A percentile compares a stretch with the other conserved stretches of the same genome.
phyloP scores from a whole-genome alignment of 257 asterid genomes.

The Solanum lycopersicoides region DNA sequence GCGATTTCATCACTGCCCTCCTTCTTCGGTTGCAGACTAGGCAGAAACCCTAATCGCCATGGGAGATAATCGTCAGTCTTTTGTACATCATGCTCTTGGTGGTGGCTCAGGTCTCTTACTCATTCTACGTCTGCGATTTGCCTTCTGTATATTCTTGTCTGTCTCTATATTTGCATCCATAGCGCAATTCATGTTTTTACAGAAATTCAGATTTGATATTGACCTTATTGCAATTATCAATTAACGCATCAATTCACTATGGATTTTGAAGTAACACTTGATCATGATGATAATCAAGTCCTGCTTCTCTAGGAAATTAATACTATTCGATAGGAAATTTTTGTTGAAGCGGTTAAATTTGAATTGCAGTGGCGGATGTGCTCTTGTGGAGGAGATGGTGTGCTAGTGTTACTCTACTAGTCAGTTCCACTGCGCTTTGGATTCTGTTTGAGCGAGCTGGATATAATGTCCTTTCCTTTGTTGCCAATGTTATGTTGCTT shows the following conservation, averaged over 20 bases:
- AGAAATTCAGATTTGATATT: neutral
- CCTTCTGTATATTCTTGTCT: neutral
- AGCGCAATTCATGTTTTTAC: neutral
- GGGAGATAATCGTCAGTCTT: slow-evolving; percentile 37
- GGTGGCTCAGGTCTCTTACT: slow-evolving; percentile 52
- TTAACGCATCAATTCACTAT: neutral
- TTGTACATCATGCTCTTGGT: slow-evolving; percentile 58
- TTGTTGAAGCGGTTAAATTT: neutral
- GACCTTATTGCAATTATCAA: neutral
- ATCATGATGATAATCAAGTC: neutral
- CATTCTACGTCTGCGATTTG: neutral
- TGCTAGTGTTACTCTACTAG: slow-evolving; percentile 37
- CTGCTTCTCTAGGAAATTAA: neutral
- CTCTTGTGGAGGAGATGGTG: slow-evolving; percentile 69
- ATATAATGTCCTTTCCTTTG: slow-evolving; percentile 63
- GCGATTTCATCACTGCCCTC: neutral
- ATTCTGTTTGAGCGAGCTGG: slow-evolving; percentile 79
- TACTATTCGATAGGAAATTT: neutral
- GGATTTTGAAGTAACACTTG: neutral
- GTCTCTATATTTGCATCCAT: neutral
- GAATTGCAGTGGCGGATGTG: slow-evolving; percentile 73
- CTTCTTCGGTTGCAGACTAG: slow-evolving; percentile 2
- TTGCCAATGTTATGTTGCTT: slow-evolving; percentile 66
- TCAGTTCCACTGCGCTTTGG: slow-evolving; percentile 74
- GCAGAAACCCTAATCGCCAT: slow-evolving; percentile 42